Conservation (phyloP, 2,329 filamentous ascomycete genomes). For the Gnomoniopsis smithogilvyi region DNA sequence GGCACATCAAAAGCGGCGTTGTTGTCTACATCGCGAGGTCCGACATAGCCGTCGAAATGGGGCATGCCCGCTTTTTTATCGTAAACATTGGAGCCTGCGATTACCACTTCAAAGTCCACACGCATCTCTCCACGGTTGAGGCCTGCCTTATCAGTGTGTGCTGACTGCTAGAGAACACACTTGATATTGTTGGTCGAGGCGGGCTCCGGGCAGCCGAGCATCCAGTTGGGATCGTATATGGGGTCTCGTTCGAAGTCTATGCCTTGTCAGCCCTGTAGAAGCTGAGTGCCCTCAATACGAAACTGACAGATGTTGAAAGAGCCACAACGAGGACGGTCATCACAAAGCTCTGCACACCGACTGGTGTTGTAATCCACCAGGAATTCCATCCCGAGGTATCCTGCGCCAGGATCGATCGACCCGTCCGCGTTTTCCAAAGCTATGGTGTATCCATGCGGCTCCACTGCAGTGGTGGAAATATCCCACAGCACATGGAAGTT, state of each 20-base stretch:
- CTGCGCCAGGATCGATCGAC: not conserved
- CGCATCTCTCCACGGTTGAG: slow-evolving; percentile 8
- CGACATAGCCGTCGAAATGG: slow-evolving; percentile 9
- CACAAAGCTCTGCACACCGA: slow-evolving; percentile 3
- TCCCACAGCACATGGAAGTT: not conserved
- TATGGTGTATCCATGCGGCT: not conserved
- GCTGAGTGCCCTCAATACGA: not conserved
- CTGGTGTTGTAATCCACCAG: slow-evolving; percentile 6
- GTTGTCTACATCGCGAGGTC: slow-evolving; percentile 6
- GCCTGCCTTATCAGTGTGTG: not conserved
- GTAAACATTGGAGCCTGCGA: slow-evolving; percentile 14
- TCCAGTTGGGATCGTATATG: not conserved
- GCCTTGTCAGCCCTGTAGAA: not conserved
- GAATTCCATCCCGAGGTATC: not conserved
- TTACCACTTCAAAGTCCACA: slow-evolving; percentile 7
- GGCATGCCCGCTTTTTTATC: not conserved
- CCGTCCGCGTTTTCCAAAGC: not conserved
- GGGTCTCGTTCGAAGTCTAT: slow-evolving; percentile 14
- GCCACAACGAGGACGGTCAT: not conserved
- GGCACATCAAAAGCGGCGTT: slow-evolving; percentile 9
- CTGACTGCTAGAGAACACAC: slow-evolving; percentile 12
- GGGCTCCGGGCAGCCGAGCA: slow-evolving; percentile 6
- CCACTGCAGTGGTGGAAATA: not conserved
- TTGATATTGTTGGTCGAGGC: slow-evolving; percentile 13
- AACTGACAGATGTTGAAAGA: slow-evolving; percentile 17